Evolutionary conservation across 2,329 filamentous ascomycete species (phyloP).

Genomic region (Pseudogymnoascus sp.): DNA sequence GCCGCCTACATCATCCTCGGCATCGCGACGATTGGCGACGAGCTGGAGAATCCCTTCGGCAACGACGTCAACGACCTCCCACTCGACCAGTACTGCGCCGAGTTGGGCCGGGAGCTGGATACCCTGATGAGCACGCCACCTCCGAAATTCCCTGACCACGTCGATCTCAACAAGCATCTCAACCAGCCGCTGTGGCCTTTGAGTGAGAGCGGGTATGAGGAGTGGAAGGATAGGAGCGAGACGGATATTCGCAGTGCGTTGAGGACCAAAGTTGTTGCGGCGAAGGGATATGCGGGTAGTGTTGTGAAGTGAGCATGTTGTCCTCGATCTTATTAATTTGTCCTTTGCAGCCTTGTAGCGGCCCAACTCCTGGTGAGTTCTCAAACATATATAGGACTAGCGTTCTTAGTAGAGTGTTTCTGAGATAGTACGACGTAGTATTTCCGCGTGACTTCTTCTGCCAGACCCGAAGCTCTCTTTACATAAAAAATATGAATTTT

Average conservation of each 20-base stretch:
- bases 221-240: slow-evolving; percentile 38
- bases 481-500: no score
- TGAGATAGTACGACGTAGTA: no score
- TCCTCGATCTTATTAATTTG: neutral
- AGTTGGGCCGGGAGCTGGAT: slow-evolving; percentile 67
- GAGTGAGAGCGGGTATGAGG: slow-evolving; percentile 34
- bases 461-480: no score
- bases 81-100: slow-evolving; percentile 67
- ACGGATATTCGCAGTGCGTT: slow-evolving; percentile 35
- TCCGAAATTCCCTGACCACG: slow-evolving; percentile 19
- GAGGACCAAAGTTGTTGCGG: slow-evolving; percentile 22
- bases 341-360: neutral
- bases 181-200: slow-evolving; percentile 32
- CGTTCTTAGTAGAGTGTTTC: no score
- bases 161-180: slow-evolving; percentile 15
- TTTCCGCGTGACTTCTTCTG: no score
- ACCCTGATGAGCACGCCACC: slow-evolving; percentile 41
- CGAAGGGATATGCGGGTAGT: neutral
- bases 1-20: slow-evolving; percentile 79
- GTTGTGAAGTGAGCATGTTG: neutral
- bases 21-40: slow-evolving; percentile 65
- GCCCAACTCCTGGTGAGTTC: neutral
- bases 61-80: slow-evolving; percentile 76
- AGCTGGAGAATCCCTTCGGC: slow-evolving; percentile 82
- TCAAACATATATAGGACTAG: neutral